Conservation (phyloP, 495 filamentous ascomycete genomes). For the Penicillium salamii region DNA sequence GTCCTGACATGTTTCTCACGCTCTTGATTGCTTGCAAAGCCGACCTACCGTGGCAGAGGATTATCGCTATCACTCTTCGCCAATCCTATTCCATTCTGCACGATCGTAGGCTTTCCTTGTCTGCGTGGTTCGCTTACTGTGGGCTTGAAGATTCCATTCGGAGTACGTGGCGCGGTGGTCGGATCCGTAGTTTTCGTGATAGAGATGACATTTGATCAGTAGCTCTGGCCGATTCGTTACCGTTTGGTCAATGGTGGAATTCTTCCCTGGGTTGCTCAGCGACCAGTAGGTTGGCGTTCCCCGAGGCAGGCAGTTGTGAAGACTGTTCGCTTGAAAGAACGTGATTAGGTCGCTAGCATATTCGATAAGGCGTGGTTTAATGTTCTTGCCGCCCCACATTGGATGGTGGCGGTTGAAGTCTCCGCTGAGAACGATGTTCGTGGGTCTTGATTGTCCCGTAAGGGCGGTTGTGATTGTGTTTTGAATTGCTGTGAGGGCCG, state of each 20-base stretch:
- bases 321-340: slow-evolving; percentile 16
- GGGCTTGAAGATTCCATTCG: too few relatives aligned
- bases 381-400: slow-evolving; percentile 1
- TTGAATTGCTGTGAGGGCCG: slow-evolving; percentile 12
- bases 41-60: too few relatives aligned
- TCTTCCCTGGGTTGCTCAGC: slow-evolving; percentile 17
- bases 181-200: slow-evolving; percentile 20
- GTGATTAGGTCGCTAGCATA: slow-evolving; percentile 17
- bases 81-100: slow-evolving; percentile 14
- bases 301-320: too few relatives aligned
- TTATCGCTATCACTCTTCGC: too few relatives aligned
- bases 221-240: slow-evolving; percentile 5
- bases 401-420: slow-evolving; percentile 14
- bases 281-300: slow-evolving; percentile 19
- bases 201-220: slow-evolving; percentile 21
- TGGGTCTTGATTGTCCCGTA: neutral
- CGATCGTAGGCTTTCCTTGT: too few relatives aligned
- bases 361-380: slow-evolving; percentile 12
- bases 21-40: too few relatives aligned
- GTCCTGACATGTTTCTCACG: too few relatives aligned
- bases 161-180: slow-evolving; percentile 12
- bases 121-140: too few relatives aligned
- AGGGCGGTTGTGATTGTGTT: neutral
- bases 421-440: neutral
- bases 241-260: slow-evolving; percentile 10